A percentile compares a stretch with the other conserved stretches of the same genome.
These are phyloP conservation scores for Crithidia thermophila DNA, from an alignment of 208 protist species.

Conservation along the genomic window DNA sequence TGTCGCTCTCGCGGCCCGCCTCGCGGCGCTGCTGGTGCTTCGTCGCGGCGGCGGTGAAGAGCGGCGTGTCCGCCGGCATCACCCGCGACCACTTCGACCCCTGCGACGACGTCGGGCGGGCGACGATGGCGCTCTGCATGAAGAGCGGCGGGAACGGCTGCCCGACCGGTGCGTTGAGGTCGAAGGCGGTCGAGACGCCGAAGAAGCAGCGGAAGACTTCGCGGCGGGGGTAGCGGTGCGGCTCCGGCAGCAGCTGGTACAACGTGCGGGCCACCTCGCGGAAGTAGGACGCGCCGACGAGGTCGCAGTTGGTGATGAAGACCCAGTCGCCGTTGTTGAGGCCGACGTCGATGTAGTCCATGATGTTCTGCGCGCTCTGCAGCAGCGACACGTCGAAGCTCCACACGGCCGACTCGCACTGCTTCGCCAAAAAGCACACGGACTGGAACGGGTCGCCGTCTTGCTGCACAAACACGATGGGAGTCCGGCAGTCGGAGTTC, in stretches of 20 bases:
- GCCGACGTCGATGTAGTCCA: constrained; percentile 91
- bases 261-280: constrained; percentile 75
- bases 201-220: constrained; percentile 88
- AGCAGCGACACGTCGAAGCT: constrained; percentile 65
- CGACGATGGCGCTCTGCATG: constrained; percentile 72
- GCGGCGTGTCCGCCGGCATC: constrained; percentile 53
- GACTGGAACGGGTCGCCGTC: constrained; percentile 88
- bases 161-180: constrained; percentile 57
- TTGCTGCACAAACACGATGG: constrained; percentile 74
- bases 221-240: constrained; percentile 75
- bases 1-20: constrained; percentile 80
- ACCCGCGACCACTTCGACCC: constrained; percentile 67
- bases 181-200: constrained; percentile 59
- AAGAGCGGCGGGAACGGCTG: constrained; percentile 81
- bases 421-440: constrained; percentile 64
- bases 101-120: constrained; percentile 33
- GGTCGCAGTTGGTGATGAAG: constrained; percentile 81
- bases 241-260: constrained; percentile 77
- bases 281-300: constrained; percentile 55
- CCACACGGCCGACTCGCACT: constrained; percentile 76
- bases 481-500: constrained; percentile 88
- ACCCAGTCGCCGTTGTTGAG: constrained; percentile 92
- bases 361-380: constrained; percentile 69
- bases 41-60: constrained; percentile 38
- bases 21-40: constrained; percentile 63